A percentile compares a stretch with the other conserved stretches of the same genome.
phyloP scores from a whole-genome alignment of 2,329 filamentous ascomycete genomes.

The Ophiosphaerella narmari region DNA sequence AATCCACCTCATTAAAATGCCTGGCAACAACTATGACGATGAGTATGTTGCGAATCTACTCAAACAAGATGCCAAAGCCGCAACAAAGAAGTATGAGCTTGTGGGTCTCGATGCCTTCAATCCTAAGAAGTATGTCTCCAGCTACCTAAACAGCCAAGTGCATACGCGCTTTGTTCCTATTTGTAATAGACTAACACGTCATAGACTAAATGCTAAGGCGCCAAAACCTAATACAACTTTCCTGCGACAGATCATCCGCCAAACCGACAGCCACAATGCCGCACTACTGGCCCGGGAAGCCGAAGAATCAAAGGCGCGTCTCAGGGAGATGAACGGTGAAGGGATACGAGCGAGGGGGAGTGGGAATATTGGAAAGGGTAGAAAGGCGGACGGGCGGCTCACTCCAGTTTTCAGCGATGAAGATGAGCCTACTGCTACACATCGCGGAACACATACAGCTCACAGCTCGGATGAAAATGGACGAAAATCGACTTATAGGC shows the following conservation, averaged over 20 bases:
- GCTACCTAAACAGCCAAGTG: constrained; percentile 8
- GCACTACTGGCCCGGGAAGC: constrained; percentile 83
- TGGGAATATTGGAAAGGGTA: constrained; percentile 16
- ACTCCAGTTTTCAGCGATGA: constrained; percentile 22
- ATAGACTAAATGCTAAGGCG: constrained; percentile 65
- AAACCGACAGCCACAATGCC: constrained; percentile 87
- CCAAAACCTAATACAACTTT: constrained; percentile 93
- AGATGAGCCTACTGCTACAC: constrained; percentile 19
- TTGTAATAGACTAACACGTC: background rate
- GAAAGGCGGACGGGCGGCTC: constrained; percentile 25
- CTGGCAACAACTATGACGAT: constrained; percentile 58
- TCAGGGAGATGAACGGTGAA: constrained; percentile 53
- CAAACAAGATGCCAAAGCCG: constrained; percentile 76
- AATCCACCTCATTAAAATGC: constrained; percentile 18
- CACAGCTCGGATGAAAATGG: constrained; percentile 22
- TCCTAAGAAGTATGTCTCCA: constrained; percentile 54
- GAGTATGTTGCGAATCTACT: constrained; percentile 82
- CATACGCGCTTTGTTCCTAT: constrained; percentile 1
- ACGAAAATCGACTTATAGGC: constrained; percentile 5
- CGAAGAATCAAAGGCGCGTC: constrained; percentile 73
- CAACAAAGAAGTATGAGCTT: constrained; percentile 73
- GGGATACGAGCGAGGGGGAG: constrained; percentile 15
- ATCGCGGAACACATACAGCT: constrained; percentile 20
- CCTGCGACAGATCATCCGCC: constrained; percentile 82
- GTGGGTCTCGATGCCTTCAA: constrained; percentile 73